A percentile compares a stretch with the other conserved stretches of the same genome.
Conservation (phyloP, 2,329 filamentous ascomycete genomes). For the Nothopassalora personata region DNA sequence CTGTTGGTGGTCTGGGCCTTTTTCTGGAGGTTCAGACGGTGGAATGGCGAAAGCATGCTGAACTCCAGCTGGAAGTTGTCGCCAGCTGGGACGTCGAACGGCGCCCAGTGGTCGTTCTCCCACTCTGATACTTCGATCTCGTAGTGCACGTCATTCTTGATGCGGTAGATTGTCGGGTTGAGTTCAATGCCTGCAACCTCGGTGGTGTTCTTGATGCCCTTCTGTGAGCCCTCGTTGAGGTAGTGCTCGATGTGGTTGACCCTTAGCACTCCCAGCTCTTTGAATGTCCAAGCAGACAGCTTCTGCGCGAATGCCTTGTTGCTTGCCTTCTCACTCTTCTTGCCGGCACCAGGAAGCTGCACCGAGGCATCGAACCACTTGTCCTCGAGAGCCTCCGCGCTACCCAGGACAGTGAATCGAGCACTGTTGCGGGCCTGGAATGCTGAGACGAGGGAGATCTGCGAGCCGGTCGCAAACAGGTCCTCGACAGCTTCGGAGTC, state of each 20-base stretch:
- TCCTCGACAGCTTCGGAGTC: constrained; percentile 68
- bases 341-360: constrained; percentile 45
- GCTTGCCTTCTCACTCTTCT: constrained; percentile 58
- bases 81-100: constrained; percentile 63
- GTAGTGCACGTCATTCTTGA: constrained; percentile 93
- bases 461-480: constrained; percentile 74
- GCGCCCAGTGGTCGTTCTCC: constrained; percentile 64
- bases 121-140: constrained; percentile 87
- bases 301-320: constrained; percentile 84
- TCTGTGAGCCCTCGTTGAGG: constrained; percentile 49
- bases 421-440: constrained; percentile 92
- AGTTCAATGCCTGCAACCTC: constrained; percentile 41
- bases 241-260: constrained; percentile 80
- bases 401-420: constrained; percentile 77
- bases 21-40: constrained; percentile 69
- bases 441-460: constrained; percentile 75
- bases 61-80: constrained; percentile 92
- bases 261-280: constrained; percentile 83
- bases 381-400: constrained; percentile 80
- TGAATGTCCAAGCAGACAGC: constrained; percentile 91
- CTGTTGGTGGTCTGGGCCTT: constrained; percentile 54
- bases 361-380: constrained; percentile 83
- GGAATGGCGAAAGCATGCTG: constrained; percentile 96
- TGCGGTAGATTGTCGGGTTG: constrained; percentile 85
- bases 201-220: constrained; percentile 32